phyloP scores from a whole-genome alignment of 2,329 filamentous ascomycete genomes.

The Zymoseptoria pseudotritici region DNA sequence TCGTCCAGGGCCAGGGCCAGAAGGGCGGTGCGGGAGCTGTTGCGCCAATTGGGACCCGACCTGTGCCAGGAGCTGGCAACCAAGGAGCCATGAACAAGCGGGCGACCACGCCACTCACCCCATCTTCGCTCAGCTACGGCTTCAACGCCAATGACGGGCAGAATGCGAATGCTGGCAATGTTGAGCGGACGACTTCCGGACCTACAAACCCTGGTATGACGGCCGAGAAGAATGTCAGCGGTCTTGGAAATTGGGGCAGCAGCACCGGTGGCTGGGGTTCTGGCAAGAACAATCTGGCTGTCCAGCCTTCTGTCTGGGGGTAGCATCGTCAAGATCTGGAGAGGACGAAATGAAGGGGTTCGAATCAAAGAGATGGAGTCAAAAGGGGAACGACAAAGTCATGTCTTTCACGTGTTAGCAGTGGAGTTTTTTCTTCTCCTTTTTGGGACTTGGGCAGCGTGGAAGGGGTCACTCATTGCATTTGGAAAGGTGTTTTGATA shows the following conservation, averaged over 20 bases:
- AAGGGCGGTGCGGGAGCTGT: constrained; percentile 58
- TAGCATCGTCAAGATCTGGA: constrained; percentile 38
- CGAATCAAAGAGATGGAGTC: constrained; percentile 1
- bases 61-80: constrained; percentile 51
- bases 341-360: neutral
- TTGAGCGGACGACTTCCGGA: constrained; percentile 50
- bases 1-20: constrained; percentile 52
- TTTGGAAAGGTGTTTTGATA: constrained; percentile 14
- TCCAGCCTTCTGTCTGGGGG: constrained; percentile 91
- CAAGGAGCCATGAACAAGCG: constrained; percentile 66
- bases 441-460: neutral
- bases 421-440: constrained; percentile 11
- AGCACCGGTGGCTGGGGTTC: constrained; percentile 79
- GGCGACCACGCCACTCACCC: constrained; percentile 72
- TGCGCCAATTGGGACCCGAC: constrained; percentile 88
- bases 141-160: constrained; percentile 49
- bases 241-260: constrained; percentile 63
- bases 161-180: constrained; percentile 40
- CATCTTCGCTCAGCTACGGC: constrained; percentile 77
- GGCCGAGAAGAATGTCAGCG: constrained; percentile 37
- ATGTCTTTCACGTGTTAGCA: constrained; percentile 9
- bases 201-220: constrained; percentile 49
- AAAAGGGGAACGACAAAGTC: constrained; percentile 7
- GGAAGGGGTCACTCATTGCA: constrained; percentile 9
- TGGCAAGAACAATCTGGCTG: constrained; percentile 65